Evolutionary conservation across 257 asterid genomes (phyloP), one percentile per base, ranked within the genome.

Genomic region (Nicotiana undulata): DNA sequence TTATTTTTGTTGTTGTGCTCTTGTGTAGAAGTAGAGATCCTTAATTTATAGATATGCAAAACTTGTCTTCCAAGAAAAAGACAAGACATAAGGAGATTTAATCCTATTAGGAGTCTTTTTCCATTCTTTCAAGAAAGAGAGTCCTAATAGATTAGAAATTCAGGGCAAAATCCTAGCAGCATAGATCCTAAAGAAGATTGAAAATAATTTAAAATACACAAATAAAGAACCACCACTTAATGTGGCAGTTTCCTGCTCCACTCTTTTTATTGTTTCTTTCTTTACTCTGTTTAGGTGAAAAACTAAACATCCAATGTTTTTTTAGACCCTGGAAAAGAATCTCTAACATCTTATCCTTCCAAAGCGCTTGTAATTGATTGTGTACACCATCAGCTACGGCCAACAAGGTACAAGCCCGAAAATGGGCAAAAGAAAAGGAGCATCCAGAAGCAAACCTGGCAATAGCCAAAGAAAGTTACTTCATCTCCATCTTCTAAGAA

Each of bases 401-500:
- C 17, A 44, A 72, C 7, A 9, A 72, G 37, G 60, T 24, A 46
- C 40, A 49, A 49, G 79, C 0, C 4, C 4, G 44, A 3, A 49
- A 74, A 15, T 46, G 15, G 79, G 52, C 16, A 49, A 5, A 28
- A 22, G 24, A 22, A 3, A 20, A 59, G 0, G 24, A 16, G 44
- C 2, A 49, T 72, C 60, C 78, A 72, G 60, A 72, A 44, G 4
- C 78, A 72, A 74, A 96, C 99, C 99, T 92, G 91, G 95, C 98
- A 96, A 85, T 81, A 86, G 70, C 99, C 99, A n/a, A 90, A 90
- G 83, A 96, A 85, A 85, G 86, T 85, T 67, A 96, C 98, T 90
- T 90, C 94, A 77, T 96, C 99, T 34, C 98, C 99, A 51, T 96
- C 98, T 84, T 92, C 97, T 29, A 96, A 88, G 88, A 89, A 96